phyloP scores from a whole-genome alignment of 768 basidiomycete genomes.

The Calocera viscosa region DNA sequence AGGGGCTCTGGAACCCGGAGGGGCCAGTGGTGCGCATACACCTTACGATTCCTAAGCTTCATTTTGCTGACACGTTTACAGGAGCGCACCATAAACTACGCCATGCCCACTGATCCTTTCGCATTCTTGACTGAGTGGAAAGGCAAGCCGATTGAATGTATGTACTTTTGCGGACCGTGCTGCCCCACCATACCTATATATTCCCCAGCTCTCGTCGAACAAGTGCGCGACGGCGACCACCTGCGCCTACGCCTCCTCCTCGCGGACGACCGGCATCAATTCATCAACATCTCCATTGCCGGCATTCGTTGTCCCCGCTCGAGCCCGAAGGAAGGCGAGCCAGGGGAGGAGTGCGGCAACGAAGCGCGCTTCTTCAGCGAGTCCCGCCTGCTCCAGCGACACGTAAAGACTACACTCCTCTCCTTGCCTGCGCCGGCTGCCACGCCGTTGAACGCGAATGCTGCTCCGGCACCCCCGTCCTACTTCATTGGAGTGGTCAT shows the following conservation, averaged over 20 bases:
- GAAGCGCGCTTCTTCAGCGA: slow-evolving; percentile 97
- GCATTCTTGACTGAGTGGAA: slow-evolving; percentile 86
- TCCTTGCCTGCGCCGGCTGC: slow-evolving; percentile 68
- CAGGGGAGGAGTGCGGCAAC: slow-evolving; percentile 75
- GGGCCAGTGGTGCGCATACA: slow-evolving; percentile 45
- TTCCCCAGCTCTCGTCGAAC: slow-evolving; percentile 70
- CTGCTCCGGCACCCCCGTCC: slow-evolving; percentile 54
- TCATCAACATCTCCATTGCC: slow-evolving; percentile 72
- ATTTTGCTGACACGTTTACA: slow-evolving; percentile 24
- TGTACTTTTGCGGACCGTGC: slow-evolving; percentile 12
- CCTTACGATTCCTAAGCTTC: neutral
- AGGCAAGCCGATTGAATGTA: slow-evolving; percentile 80
- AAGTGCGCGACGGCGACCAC: slow-evolving; percentile 85
- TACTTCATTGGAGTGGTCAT: slow-evolving; percentile 84
- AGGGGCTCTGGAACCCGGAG: slow-evolving; percentile 78
- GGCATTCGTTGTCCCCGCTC: slow-evolving; percentile 66
- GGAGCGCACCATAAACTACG: slow-evolving; percentile 63
- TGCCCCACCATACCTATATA: neutral
- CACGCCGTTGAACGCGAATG: slow-evolving; percentile 55
- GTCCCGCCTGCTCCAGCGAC: slow-evolving; percentile 66
- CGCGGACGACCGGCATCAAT: slow-evolving; percentile 80
- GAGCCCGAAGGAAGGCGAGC: slow-evolving; percentile 59
- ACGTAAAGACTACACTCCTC: slow-evolving; percentile 62
- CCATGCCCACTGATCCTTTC: slow-evolving; percentile 82
- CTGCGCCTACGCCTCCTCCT: slow-evolving; percentile 77